phyloP scores from a whole-genome alignment of 2,329 filamentous ascomycete species.

The Aureobasidium subglaciale region DNA sequence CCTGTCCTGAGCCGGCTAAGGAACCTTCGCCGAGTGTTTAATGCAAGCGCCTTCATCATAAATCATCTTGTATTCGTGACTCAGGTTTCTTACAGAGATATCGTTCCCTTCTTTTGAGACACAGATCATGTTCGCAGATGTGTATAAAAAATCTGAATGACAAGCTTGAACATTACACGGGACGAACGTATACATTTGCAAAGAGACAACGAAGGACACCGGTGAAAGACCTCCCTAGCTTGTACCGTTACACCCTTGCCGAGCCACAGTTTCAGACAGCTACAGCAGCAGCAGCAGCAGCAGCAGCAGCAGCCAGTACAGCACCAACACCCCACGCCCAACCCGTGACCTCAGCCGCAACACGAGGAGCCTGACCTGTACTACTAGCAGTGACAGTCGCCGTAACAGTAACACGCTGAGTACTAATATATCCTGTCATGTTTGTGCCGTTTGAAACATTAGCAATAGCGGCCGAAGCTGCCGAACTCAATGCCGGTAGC shows the following conservation, averaged over 20 bases:
- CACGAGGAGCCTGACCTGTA: not conserved
- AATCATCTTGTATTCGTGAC: too few relatives aligned
- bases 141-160: too few relatives aligned
- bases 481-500: constrained; percentile 1
- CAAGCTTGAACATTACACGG: too few relatives aligned
- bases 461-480: not conserved
- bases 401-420: not conserved
- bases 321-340: constrained; percentile 8
- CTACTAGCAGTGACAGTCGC: constrained; percentile 2
- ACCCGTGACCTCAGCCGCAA: not conserved
- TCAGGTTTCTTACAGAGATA: too few relatives aligned
- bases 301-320: constrained; percentile 1
- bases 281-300: not conserved
- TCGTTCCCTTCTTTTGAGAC: too few relatives aligned
- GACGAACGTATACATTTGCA: too few relatives aligned
- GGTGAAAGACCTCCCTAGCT: not conserved
- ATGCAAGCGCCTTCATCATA: too few relatives aligned
- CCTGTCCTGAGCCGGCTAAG: too few relatives aligned
- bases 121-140: too few relatives aligned
- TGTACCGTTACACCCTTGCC: too few relatives aligned
- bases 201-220: too few relatives aligned
- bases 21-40: too few relatives aligned
- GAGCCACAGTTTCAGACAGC: not conserved
- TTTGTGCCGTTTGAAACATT: constrained; percentile 1
- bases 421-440: not conserved